Percentiles rank a stretch among this genome's conserved stretches.
phyloP scores from a whole-genome alignment of 2,329 filamentous ascomycete genomes.

The Fusarium foetens region DNA sequence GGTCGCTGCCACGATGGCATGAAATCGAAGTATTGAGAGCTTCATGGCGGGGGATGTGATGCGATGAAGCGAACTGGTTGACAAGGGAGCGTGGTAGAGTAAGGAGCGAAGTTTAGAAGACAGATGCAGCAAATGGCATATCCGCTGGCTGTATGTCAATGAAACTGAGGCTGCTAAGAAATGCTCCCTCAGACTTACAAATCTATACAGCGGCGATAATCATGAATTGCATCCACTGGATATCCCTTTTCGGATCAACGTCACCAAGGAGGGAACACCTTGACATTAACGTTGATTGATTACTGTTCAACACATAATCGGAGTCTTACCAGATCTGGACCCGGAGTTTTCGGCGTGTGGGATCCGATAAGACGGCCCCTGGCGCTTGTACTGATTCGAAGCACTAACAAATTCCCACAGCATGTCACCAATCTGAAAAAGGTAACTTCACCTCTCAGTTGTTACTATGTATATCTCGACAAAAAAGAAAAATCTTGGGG shows the following conservation, averaged over 20 bases:
- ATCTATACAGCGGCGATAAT: constrained; percentile 32
- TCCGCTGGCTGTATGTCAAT: constrained; percentile 12
- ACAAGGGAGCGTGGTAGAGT: constrained; percentile 9
- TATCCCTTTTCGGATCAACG: constrained; percentile 36
- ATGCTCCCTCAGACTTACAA: constrained; percentile 40
- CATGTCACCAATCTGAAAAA: neutral
- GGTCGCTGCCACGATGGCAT: constrained; percentile 59
- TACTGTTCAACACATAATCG: constrained; percentile 1
- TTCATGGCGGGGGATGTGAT: constrained; percentile 57
- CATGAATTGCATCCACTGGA: constrained; percentile 22
- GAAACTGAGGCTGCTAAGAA: constrained; percentile 28
- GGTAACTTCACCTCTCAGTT: neutral
- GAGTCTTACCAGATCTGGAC: constrained; percentile 11
- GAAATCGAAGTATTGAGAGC: constrained; percentile 57
- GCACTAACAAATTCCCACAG: constrained; percentile 38
- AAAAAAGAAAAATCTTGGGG: constrained; percentile 7
- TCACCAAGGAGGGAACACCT: constrained; percentile 37
- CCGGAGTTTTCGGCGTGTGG: constrained; percentile 37
- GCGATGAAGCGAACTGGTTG: constrained; percentile 11
- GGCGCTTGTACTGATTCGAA: constrained; percentile 34
- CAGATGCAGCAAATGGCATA: constrained; percentile 29
- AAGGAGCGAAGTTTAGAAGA: constrained; percentile 24
- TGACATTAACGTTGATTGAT: neutral
- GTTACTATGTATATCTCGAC: neutral
- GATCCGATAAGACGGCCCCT: constrained; percentile 31